Percentiles rank a stretch among this genome's conserved stretches.
These are phyloP conservation scores for Atkinsonella texensis DNA, from an alignment of 2,329 filamentous ascomycete species.

Conservation along the genomic window DNA sequence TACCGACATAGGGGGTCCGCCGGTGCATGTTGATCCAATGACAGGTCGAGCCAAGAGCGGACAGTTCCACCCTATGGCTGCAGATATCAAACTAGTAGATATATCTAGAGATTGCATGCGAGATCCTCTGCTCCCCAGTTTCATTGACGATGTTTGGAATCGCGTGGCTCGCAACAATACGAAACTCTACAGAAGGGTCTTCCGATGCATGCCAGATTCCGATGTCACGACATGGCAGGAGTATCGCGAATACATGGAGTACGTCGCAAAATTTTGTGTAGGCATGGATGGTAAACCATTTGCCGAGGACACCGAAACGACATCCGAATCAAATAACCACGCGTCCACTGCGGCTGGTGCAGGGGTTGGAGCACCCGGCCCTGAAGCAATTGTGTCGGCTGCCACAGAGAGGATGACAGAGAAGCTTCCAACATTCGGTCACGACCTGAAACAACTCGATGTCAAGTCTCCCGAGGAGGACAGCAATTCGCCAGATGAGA, in stretches of 20 bases:
- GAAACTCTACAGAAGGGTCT: constrained; percentile 83
- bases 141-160: constrained; percentile 83
- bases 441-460: constrained; percentile 19
- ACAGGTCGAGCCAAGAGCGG: constrained; percentile 34
- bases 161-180: constrained; percentile 88
- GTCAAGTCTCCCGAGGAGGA: constrained; percentile 21
- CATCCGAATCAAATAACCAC: constrained; percentile 22
- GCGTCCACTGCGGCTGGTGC: constrained; percentile 22
- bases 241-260: constrained; percentile 74
- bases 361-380: constrained; percentile 31
- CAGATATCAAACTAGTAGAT: constrained; percentile 60
- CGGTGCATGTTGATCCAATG: constrained; percentile 40
- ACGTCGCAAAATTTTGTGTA: constrained; percentile 65
- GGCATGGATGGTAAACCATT: constrained; percentile 43
- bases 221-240: constrained; percentile 89
- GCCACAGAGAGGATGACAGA: constrained; percentile 18
- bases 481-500: constrained; percentile 23
- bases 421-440: constrained; percentile 12
- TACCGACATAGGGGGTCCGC: constrained; percentile 68
- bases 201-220: constrained; percentile 93
- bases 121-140: constrained; percentile 71
- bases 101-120: constrained; percentile 89
- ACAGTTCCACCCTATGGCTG: constrained; percentile 39
- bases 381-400: constrained; percentile 25
- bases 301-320: constrained; percentile 37